Evolutionary conservation across 2,329 filamentous ascomycete genomes (phyloP), one percentile per base, ranked within the genome.

Genomic region (Neonectria neomacrospora): DNA sequence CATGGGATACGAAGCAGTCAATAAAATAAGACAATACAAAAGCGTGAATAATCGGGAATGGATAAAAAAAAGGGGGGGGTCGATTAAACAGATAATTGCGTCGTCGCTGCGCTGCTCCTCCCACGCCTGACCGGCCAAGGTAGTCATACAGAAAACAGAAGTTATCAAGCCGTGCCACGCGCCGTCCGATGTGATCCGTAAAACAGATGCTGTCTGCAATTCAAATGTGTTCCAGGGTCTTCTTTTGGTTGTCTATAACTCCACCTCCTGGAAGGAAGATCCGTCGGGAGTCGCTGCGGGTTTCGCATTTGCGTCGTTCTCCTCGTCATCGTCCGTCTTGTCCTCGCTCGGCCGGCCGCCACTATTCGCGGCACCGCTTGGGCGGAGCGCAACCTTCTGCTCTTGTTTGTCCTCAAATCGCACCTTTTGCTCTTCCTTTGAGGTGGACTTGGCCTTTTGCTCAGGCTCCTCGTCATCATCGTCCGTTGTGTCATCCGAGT

Each of bases 231-330:
- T 58, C 39, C 41, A 28, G 22, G 20, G 50, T 30, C 48, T 20
- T 61, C 42, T 59, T 50, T 45, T 34, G 44, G 34, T 22, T 41
- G 30, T 66, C 71, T 80, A 90, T 70, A 90, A 77, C 64, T 85
- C 86, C 50, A 90, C 87, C 68, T 90, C 86, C 70, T 90, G 87
- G 75, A 90, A 90, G n/a, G 86, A 86, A 5, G 82, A 81, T 1
- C 85, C 83, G 66, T 88, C 86, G 18, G 86, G 82, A 7, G 85
- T 85, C 44, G 80, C 77, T 16, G 80, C 77, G 1, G 80, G 77
- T 65, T 81, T 83, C 50, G 78, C 76, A 16, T 75, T 76, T 42
- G 73, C 72, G 3, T 77, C 73, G 12, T 79, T 77, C 6, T 74
- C 74, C 6, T 72, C 70, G 6, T 77, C 75, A 5, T 76, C 76